These are phyloP conservation scores for Tulasnella sp. DNA, from an alignment of 768 basidiomycete species.

Conservation along the genomic window DNA sequence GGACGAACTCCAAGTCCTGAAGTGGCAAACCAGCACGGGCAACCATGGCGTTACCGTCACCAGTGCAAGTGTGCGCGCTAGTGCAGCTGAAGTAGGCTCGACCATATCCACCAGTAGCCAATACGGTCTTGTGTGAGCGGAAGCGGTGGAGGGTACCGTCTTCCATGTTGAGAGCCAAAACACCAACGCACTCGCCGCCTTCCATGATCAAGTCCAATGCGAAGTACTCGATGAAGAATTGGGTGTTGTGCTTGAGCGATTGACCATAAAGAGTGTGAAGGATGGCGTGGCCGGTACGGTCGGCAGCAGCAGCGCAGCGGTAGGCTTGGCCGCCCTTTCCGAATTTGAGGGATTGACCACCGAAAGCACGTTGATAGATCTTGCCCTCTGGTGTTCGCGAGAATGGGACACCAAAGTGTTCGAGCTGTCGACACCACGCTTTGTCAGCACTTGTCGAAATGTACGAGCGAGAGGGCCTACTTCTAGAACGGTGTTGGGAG, in stretches of 20 bases:
- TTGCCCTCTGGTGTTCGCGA: slow-evolving; percentile 98
- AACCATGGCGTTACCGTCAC: slow-evolving; percentile 99
- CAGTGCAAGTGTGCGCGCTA: slow-evolving; percentile 96
- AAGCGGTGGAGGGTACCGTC: slow-evolving; percentile 98
- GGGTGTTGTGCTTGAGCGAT: slow-evolving; percentile 96
- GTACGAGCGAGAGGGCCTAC: slow-evolving; percentile 35
- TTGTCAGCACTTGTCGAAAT: background rate
- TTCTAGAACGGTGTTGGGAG: slow-evolving; percentile 88
- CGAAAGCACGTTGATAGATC: slow-evolving; percentile 99
- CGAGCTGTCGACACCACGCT: slow-evolving; percentile 52
- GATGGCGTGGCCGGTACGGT: slow-evolving; percentile 96
- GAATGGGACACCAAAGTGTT: slow-evolving; percentile 98
- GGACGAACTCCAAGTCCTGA: slow-evolving; percentile 98
- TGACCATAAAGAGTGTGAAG: slow-evolving; percentile 99
- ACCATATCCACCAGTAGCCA: slow-evolving; percentile 97
- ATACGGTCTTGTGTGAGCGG: slow-evolving; percentile 95
- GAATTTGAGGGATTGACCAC: slow-evolving; percentile 92
- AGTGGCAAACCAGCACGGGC: slow-evolving; percentile 90
- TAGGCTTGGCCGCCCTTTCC: slow-evolving; percentile 99
- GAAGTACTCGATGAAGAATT: slow-evolving; percentile 99
- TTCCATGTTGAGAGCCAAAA: slow-evolving; percentile 99
- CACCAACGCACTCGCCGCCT: slow-evolving; percentile 97
- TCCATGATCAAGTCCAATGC: slow-evolving; percentile 99
- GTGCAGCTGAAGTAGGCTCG: slow-evolving; percentile 98
- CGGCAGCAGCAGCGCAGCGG: slow-evolving; percentile 96